Evolutionary conservation across 768 basidiomycete genomes (phyloP), one percentile per base, ranked within the genome.

Genomic region (Mycena rebaudengoi): DNA sequence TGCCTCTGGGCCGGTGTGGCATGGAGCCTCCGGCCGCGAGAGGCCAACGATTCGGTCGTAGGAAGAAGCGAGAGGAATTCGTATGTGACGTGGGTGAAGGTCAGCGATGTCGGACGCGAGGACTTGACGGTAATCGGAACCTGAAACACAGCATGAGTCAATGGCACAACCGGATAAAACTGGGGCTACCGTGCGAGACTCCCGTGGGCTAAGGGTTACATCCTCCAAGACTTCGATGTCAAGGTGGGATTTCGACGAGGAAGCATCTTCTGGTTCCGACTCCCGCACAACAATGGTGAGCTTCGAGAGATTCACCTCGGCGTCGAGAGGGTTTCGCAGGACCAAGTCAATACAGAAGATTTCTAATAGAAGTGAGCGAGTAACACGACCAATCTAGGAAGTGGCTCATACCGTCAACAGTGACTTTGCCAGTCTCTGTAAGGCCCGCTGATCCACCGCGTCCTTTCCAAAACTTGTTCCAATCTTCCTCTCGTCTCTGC

Each of bases 61-160:
- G 91, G 88, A 20, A 96, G 82, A 30, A 94, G 82, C 5, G 87
- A 86, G 32, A 96, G 83, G 73, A 96, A 96, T 29, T 88, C 75
- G 65, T 91, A 94, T 41, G 79, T 80, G 37, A 84, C 83, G 40
- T 88, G 76, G 14, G 85, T 84, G 41, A 96, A 76, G 23, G 75
- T 77, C 41, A 96, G 71, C 2, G 83, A 82, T 2, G 83, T 79
- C 1, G 90, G 78, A 46, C 76, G 79, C 3, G 76, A 81, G 23
- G 84, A 83, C 57, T 82, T 88, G 32, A 95, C 74, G 5, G 86
- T 78, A 37, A 96, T 80, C 3, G 91, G 85, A 44, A 96, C 79
- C 88, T 89, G 26, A n/a, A n/a, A 39, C 28, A 3, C 50, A 64
- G 45, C 23, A 60, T 28, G 39, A 25, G 54, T 20, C 14, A 28